Evolutionary conservation across 2,329 filamentous ascomycete species (phyloP), one percentile per base, ranked within the genome.

Genomic region (Neodidymelliopsis sp.): DNA sequence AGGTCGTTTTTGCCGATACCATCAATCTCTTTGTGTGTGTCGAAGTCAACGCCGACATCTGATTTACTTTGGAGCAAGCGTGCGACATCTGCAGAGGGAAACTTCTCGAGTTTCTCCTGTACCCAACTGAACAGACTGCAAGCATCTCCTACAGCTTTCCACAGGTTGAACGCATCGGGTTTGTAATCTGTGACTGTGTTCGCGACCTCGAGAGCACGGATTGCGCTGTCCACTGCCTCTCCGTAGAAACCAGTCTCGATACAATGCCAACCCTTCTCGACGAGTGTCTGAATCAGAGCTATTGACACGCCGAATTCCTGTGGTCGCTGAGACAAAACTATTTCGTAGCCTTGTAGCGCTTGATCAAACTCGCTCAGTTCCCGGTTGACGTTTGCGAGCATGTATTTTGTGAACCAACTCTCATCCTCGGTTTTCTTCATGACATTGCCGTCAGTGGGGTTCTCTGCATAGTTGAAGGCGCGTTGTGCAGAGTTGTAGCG

Each of bases 321-420:
- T 0, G 87, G 83, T 13, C 87, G 85, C 9, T 81, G 79, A 16
- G 79, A 74, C 36, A 96, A 80, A 6, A 97, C 91, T 9, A 82
- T 77, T 59, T 84, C 82, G 65, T 97, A 96, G 5, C 91, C 83
- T 19, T 77, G 71, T 49, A 96, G 89, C 0, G 94, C 90, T 44
- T 89, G 86, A 51, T 96, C 89, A 62, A 88, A 96, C 30, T 95
- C 87, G n/a, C 91, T 91, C 36, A 97, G 80, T 67, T 97, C 93
- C 43, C 92, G 85, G 71, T 91, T 91, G 44, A 99, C 90, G 64
- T 99, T 97, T 29, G 91, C 92, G 52, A 97, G 83, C 87, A 99
- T 95, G 72, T 97, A 97, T 67, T 90, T 90, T 6, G 92, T 92
- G 70, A 97, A 99, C 94, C 94, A 99, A 8, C 84, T 88, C 59